Evolutionary conservation across 345 rosid species (phyloP).

Genomic region (Syzygium aqueum): DNA sequence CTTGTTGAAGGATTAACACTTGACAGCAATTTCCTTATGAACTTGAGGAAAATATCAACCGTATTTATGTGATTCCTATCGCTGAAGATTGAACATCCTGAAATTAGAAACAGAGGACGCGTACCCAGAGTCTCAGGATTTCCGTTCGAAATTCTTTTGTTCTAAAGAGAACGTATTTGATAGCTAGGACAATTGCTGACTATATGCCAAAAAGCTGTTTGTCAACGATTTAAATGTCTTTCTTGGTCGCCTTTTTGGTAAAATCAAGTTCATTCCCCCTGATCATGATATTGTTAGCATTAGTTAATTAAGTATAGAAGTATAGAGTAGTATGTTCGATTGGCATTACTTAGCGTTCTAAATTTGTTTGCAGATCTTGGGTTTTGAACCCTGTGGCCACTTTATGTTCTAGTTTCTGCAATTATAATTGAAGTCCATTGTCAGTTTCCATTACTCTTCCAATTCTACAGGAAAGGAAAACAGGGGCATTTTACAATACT

Average conservation of each 20-base stretch:
- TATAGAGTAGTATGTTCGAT: too few relatives aligned
- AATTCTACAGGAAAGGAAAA: background rate
- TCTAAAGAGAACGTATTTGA: background rate
- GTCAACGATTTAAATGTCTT: background rate
- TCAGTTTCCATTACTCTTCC: background rate
- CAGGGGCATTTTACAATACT: accelerated
- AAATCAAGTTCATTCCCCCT: background rate
- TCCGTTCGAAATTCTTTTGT: background rate
- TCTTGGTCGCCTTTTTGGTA: background rate
- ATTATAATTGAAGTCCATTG: background rate
- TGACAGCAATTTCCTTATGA: background rate
- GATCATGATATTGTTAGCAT: background rate
- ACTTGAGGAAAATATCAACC: background rate
- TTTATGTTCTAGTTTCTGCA: background rate
- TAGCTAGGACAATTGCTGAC: background rate
- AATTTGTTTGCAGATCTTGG: background rate
- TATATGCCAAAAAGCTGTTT: too few relatives aligned
- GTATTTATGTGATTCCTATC: background rate
- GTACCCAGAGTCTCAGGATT: background rate
- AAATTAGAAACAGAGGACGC: background rate
- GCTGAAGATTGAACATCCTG: background rate
- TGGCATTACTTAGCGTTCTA: background rate
- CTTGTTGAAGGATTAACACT: background rate
- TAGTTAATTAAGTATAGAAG: background rate
- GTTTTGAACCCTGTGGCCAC: background rate